Conservation (phyloP, 257 asterid species). For the Solanum appendiculatum region DNA sequence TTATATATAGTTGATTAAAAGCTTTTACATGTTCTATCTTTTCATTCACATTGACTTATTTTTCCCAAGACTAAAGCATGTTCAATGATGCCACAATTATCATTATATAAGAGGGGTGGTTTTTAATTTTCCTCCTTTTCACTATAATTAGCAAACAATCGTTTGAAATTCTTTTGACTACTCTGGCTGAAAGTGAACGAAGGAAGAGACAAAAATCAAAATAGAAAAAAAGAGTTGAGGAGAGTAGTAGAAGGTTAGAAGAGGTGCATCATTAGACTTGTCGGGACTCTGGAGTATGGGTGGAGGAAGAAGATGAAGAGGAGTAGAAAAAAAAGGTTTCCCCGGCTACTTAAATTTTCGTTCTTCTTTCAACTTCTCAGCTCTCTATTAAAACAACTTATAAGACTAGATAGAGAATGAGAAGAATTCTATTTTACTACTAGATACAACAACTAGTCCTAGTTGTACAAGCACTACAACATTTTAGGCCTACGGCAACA, state of each 20-base stretch:
- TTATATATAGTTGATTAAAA: background rate
- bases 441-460: too few species aligned
- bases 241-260: background rate
- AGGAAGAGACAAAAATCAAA: background rate
- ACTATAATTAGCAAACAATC: background rate
- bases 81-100: background rate
- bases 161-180: background rate
- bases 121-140: background rate
- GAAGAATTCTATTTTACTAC: too few species aligned
- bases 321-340: too few species aligned
- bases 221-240: background rate
- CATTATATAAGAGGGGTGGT: background rate
- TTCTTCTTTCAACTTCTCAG: too few species aligned
- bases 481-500: too few species aligned
- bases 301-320: too few species aligned
- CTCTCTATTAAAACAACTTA: too few species aligned
- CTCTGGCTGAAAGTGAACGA: background rate
- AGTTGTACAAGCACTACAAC: too few species aligned
- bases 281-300: too few species aligned
- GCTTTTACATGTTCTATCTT: background rate
- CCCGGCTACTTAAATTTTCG: too few species aligned
- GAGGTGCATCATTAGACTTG: background rate
- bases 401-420: too few species aligned
- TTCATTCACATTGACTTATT: background rate
- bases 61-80: background rate